Conservation (phyloP, 495 filamentous ascomycete genomes). For the Staphylotrichum longicolle region DNA sequence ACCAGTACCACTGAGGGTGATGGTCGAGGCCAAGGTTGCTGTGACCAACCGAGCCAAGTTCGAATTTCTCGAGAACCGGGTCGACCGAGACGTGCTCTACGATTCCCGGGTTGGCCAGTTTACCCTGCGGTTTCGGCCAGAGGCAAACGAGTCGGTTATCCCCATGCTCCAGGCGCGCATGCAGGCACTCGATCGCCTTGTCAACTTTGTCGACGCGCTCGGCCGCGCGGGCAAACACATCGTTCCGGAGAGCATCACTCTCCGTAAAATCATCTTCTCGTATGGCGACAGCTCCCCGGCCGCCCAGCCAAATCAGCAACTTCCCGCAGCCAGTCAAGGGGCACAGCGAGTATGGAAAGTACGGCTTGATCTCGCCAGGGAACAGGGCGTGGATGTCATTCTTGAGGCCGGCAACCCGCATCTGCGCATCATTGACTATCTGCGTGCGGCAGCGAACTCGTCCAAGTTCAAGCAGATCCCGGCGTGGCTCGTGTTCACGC, state of each 20-base stretch:
- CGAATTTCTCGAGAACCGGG: slow-evolving; percentile 47
- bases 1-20: slow-evolving; percentile 19
- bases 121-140: slow-evolving; percentile 54
- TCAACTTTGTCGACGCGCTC: slow-evolving; percentile 63
- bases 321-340: not conserved
- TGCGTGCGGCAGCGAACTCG: slow-evolving; percentile 62
- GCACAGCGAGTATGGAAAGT: slow-evolving; percentile 38
- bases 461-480: slow-evolving; percentile 36
- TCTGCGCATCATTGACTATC: slow-evolving; percentile 62
- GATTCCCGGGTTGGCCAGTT: slow-evolving; percentile 56
- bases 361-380: slow-evolving; percentile 34
- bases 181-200: slow-evolving; percentile 60
- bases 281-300: slow-evolving; percentile 45
- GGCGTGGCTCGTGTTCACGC: slow-evolving; percentile 51
- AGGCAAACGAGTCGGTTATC: slow-evolving; percentile 57
- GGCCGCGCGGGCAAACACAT: slow-evolving; percentile 50
- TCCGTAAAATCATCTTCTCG: slow-evolving; percentile 60
- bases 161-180: slow-evolving; percentile 54
- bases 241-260: slow-evolving; percentile 54
- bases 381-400: slow-evolving; percentile 41
- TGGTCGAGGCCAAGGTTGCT: slow-evolving; percentile 35
- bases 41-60: slow-evolving; percentile 41
- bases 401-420: slow-evolving; percentile 73
- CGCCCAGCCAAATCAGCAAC: not conserved
- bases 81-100: slow-evolving; percentile 61